A percentile compares a stretch with the other conserved stretches of the same genome.
phyloP scores from a whole-genome alignment of 2,329 filamentous ascomycete genomes.

The Graphilbum ipis-grandicollis region DNA sequence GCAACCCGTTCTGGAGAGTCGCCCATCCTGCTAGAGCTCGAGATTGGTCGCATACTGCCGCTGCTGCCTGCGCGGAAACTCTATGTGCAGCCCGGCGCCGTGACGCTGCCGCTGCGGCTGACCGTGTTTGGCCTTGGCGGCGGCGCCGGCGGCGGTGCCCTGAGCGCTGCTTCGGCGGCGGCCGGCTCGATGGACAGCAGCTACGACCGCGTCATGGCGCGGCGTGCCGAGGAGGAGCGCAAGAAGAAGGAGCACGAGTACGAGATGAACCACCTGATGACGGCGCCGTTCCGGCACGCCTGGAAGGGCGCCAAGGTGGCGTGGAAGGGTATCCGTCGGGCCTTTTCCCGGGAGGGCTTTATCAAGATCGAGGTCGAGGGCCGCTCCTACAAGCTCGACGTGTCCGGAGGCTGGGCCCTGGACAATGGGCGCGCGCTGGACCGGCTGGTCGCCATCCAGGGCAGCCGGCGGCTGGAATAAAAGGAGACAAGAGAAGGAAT shows the following conservation, averaged over 20 bases:
- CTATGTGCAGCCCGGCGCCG: constrained; percentile 18
- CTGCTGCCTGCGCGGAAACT: constrained; percentile 26
- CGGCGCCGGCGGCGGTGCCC: background rate
- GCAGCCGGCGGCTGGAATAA: background rate
- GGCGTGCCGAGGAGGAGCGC: constrained; percentile 20
- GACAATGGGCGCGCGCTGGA: constrained; percentile 42
- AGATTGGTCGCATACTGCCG: constrained; percentile 31
- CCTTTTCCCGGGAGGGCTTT: constrained; percentile 40
- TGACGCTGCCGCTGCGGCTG: constrained; percentile 21
- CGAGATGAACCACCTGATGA: constrained; percentile 37
- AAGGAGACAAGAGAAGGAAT: too few relatives aligned
- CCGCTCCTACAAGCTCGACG: constrained; percentile 36
- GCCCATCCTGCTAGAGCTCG: constrained; percentile 33
- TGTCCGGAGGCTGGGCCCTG: constrained; percentile 37
- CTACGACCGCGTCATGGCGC: constrained; percentile 12
- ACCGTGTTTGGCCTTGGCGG: constrained; percentile 10
- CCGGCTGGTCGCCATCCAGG: constrained; percentile 24
- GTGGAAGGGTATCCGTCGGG: constrained; percentile 27
- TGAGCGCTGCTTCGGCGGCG: background rate
- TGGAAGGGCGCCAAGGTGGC: constrained; percentile 22
- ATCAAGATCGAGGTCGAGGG: constrained; percentile 29
- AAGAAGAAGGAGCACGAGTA: constrained; percentile 25
- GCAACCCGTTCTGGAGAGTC: too few relatives aligned
- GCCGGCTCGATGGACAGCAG: background rate
- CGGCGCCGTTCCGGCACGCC: constrained; percentile 36